Evolutionary conservation across 371 early-diverging fungal species (phyloP).

Genomic region (Mucor ambiguus): DNA sequence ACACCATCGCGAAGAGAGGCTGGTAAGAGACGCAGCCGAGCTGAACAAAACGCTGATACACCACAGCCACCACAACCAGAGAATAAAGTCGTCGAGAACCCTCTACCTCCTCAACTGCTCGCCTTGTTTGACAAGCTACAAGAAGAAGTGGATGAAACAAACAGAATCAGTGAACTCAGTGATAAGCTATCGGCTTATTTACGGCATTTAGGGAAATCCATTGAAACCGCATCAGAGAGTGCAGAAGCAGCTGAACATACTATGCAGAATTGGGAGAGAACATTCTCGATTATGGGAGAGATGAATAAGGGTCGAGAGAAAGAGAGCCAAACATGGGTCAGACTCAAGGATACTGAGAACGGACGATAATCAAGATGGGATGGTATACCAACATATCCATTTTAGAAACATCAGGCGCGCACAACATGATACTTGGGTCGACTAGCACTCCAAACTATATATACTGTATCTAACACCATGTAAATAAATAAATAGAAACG

Average conservation of each 20-base stretch:
- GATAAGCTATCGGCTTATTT: neutral
- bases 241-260: slow-evolving; percentile 1
- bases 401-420: too few relatives aligned
- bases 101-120: neutral
- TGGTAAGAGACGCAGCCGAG: neutral
- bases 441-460: too few relatives aligned
- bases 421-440: too few relatives aligned
- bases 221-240: neutral
- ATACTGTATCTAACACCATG: too few relatives aligned
- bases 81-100: neutral
- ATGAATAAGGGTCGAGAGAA: slow-evolving; percentile 3
- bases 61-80: neutral
- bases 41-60: neutral
- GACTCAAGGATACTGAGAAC: neutral
- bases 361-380: neutral
- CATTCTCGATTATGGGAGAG: slow-evolving; percentile 18
- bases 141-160: neutral
- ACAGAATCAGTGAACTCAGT: slow-evolving; percentile 6
- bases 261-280: slow-evolving; percentile 22
- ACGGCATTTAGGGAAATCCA: neutral
- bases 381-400: neutral
- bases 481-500: too few relatives aligned
- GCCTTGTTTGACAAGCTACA: neutral
- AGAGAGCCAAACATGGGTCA: slow-evolving; percentile 1
- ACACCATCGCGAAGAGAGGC: neutral